Percentiles rank a stretch among this genome's conserved stretches.
Evolutionary conservation across 805 yeast species (phyloP).

Genomic region (Saccharomycopsis selenospora): DNA sequence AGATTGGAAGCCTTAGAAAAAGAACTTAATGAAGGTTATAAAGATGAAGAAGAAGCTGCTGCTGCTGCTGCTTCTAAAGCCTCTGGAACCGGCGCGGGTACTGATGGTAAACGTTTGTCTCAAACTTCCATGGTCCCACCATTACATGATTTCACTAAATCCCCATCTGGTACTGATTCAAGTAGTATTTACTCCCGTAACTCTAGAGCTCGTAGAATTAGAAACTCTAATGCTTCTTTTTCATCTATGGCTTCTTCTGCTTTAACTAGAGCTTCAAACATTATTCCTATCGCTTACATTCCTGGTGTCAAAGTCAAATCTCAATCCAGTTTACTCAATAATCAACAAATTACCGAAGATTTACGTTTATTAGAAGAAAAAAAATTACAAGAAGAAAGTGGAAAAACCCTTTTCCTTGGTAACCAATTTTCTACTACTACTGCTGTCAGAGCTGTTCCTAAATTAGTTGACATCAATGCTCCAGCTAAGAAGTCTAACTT

Average conservation of each 20-base stretch:
- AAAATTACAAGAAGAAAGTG: background rate
- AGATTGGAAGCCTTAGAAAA: conserved; percentile 20
- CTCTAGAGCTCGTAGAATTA: background rate
- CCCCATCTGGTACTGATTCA: background rate
- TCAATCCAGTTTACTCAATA: conserved; percentile 27
- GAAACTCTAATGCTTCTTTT: conserved; percentile 13
- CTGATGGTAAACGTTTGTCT: too few species aligned
- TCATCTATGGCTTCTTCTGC: conserved; percentile 50
- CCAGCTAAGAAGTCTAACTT: conserved; percentile 3
- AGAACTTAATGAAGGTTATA: conserved; percentile 11
- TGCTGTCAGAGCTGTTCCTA: conserved; percentile 71
- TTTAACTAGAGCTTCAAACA: conserved; percentile 75
- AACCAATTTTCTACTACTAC: conserved; percentile 44
- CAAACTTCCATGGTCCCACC: too few species aligned
- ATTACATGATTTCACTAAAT: background rate
- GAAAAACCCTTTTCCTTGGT: conserved; percentile 37
- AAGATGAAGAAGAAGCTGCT: conserved; percentile 4
- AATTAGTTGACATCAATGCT: conserved; percentile 44
- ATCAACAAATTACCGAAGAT: conserved; percentile 29
- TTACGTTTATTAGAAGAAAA: conserved; percentile 26
- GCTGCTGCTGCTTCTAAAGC: conserved; percentile 3
- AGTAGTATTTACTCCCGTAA: conserved; percentile 10
- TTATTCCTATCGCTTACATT: conserved; percentile 85
- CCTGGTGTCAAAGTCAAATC: conserved; percentile 81
- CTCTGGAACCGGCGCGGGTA: background rate